Base-by-base conservation (phyloP, 164 flowering plant species). In the Magnolia officinalis region DNA sequence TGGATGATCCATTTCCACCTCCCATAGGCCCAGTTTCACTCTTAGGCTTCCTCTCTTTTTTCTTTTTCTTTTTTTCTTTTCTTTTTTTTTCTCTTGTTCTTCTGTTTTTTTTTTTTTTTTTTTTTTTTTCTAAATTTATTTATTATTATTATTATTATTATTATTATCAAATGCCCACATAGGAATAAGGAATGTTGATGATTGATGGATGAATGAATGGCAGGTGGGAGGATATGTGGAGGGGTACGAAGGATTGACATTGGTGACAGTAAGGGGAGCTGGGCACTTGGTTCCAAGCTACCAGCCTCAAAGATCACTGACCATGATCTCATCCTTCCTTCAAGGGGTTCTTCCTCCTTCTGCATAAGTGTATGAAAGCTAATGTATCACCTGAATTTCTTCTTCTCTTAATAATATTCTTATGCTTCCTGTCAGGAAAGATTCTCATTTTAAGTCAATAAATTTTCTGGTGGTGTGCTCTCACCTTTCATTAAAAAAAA, bases 211-310 rank as follows among this genome's bases (percentile, higher is more conserved):
- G 24, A 19, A 64, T 68, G 31, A 29, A 29, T 29, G 29, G 71
- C 50, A 87, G 90, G 87, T 86, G 59, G 90, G 85, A 24, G 90
- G 87, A 9, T 87, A 86, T 59, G 83, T 72, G 0, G 85, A 79
- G 13, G 83, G 26, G 72, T 87, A 87, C 31, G 20, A 79, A 75
- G 79, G 80, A 29, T 23, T 87, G 73, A 80, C 86, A 68, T 84
- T 88, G 50, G 86, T 78, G 64, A 88, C 88, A 5, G 73, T 88
- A 49, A 83, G 88, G 75, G 90, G 86, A 63, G 81, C 89, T 5
- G 88, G 88, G 16, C 89, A 82, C 58, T 52, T 68, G 24, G 88
- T 84, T 65, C 87, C 89, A 3, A 85, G 85, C 21, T 80, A 82
- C 61, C 86, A 85, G 52, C 87, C 88, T 9, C 80, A 67, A 10